Base-by-base conservation (phyloP, 2,329 filamentous ascomycete species). In the Ophiosphaerella herpotricha region DNA sequence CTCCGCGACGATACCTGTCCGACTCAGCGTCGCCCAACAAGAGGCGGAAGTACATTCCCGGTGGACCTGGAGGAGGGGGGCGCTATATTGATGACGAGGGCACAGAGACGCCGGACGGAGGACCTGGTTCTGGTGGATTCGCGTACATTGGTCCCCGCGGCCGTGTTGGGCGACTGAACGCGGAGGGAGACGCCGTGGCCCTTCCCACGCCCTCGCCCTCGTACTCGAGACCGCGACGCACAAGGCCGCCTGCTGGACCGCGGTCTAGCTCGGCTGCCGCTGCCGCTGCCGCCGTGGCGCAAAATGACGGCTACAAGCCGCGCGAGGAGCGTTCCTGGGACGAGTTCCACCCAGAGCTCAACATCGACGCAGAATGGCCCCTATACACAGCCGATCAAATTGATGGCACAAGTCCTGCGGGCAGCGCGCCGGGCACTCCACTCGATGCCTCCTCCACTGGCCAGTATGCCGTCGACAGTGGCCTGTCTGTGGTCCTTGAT, bases 301-400 rank as follows among this genome's bases (percentile, higher is more conserved):
- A 96, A 69, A 92, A 86, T 64, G 94, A 97, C 77, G 92, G 93
- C 43, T 97, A 97, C 76, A 99, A 99, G 72, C 94, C 94, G 29
- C 84, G 94, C 67, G 94, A 99, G 75, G 94, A 99, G 77, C 86
- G 93, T 55, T 90, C 91, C 44, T 99, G 93, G 91, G 92, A 97
- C 67, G 94, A 99, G 71, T 97, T 97, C 58, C 94, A 99, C 73
- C 91, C 91, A 0, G 90, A 97, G 64, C 83, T 99, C 44, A 92
- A 97, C 75, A 91, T 97, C 41, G 91, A 96, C 48, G 82, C 82
- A 11, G 84, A 83, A 4, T 88, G 97, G 57, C 85, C 88, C 60
- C 80, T 96, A 2, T 92, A 92, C 68, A 85, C 83, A 41, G 86
- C 91, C 2, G 87, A 94, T 55, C 90, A 96, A 58, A 87, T 97